phyloP scores from a whole-genome alignment of 306 rosid genomes.

The Hylodesmum podocarpum region DNA sequence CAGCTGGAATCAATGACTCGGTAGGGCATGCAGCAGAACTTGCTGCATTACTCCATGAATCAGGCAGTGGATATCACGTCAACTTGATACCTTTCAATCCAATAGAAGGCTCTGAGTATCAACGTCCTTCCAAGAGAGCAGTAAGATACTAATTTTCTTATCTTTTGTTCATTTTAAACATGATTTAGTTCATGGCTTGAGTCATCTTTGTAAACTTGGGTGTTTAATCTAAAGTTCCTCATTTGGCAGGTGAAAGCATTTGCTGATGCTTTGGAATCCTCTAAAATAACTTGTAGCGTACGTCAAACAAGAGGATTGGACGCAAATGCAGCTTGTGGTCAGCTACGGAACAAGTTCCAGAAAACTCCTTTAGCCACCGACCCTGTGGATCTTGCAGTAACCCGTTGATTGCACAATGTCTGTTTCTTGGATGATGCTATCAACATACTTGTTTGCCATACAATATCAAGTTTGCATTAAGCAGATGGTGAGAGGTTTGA shows the following conservation, averaged over 20 bases:
- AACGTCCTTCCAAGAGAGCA: conserved; percentile 80
- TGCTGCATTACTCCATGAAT: conserved; percentile 69
- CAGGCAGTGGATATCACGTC: conserved; percentile 74
- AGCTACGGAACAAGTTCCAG: conserved; percentile 84
- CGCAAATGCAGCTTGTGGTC: conserved; percentile 99
- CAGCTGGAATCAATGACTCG: conserved; percentile 93
- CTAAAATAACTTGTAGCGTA: conserved; percentile 68
- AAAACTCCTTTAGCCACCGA: conserved; percentile 56
- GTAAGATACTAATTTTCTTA: conserved; percentile 47
- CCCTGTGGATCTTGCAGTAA: conserved; percentile 53
- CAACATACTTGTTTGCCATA: not conserved
- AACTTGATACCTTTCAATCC: conserved; percentile 97
- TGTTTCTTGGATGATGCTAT: conserved; percentile 7
- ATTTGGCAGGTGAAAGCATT: conserved; percentile 71
- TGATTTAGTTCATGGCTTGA: conserved; percentile 17
- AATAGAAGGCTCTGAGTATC: conserved; percentile 84
- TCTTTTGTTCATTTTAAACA: conserved; percentile 4
- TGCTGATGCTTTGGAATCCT: conserved; percentile 69
- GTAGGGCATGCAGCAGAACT: conserved; percentile 85
- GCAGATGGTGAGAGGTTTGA: conserved; percentile 27
- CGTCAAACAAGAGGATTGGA: conserved; percentile 96
- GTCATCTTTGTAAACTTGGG: not conserved
- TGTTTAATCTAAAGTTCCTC: not conserved
- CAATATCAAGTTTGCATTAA: conserved; percentile 17
- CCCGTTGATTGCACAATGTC: conserved; percentile 44